phyloP scores from a whole-genome alignment of 495 filamentous ascomycete species.

The Staphylotrichum longicolle region DNA sequence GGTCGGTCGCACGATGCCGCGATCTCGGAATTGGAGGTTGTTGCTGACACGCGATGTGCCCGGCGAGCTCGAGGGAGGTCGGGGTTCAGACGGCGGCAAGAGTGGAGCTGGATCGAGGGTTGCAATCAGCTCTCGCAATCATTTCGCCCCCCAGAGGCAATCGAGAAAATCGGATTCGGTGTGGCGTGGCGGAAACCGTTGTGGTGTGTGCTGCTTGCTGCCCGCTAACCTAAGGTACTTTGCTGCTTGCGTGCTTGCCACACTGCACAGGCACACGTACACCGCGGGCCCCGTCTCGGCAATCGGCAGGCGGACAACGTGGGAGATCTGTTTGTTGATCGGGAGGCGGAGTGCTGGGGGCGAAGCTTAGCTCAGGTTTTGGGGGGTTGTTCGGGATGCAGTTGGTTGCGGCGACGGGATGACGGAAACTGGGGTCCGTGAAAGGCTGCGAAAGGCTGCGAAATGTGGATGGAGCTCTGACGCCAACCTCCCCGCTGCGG shows the following conservation, averaged over 20 bases:
- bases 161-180: conserved; percentile 2
- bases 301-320: not conserved
- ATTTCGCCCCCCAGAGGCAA: conserved; percentile 22
- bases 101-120: conserved; percentile 10
- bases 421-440: not conserved
- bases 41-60: not conserved
- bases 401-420: not conserved
- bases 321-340: not conserved
- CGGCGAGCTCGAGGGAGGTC: not conserved
- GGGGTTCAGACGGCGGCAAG: not conserved
- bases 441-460: too few species aligned
- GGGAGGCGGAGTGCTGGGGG: not conserved
- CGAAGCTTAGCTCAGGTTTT: not conserved
- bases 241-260: not conserved
- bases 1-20: not conserved
- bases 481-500: not conserved
- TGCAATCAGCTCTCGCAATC: conserved; percentile 1
- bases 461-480: not conserved
- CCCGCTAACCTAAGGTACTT: not conserved
- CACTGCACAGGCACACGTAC: not conserved
- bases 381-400: not conserved
- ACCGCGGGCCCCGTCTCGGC: not conserved
- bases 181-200: not conserved
- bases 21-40: not conserved
- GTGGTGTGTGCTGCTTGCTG: not conserved